Percentiles rank a stretch among this genome's conserved stretches.
These are phyloP conservation scores for Suillus subluteus DNA, from an alignment of 768 basidiomycete species.

Conservation along the genomic window DNA sequence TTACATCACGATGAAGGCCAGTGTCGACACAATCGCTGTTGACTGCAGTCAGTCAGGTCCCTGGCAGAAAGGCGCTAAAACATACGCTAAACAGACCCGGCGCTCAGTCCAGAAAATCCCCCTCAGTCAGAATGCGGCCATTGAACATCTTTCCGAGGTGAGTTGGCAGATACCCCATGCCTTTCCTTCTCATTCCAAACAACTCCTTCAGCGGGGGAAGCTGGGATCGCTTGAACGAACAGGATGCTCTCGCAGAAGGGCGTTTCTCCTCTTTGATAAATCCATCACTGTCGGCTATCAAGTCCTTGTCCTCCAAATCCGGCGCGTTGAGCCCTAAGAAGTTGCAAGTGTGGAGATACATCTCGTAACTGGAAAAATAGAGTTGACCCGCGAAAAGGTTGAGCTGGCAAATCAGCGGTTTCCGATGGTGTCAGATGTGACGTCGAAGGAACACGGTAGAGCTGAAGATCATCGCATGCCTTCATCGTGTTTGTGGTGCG, in stretches of 20 bases:
- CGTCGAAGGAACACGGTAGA: conserved; percentile 12
- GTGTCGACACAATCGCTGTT: not conserved
- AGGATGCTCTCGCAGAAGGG: not conserved
- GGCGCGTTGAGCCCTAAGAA: conserved; percentile 3
- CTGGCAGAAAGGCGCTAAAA: not conserved
- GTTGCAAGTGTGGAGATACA: not conserved
- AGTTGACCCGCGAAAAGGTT: conserved; percentile 8
- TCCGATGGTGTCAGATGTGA: not conserved
- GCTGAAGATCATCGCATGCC: conserved; percentile 38
- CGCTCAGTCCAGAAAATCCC: conserved; percentile 26
- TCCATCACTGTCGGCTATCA: not conserved
- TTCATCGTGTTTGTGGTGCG: conserved; percentile 37
- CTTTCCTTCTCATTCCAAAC: conserved; percentile 38
- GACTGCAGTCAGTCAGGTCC: not conserved
- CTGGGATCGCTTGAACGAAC: not conserved
- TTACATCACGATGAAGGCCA: not conserved
- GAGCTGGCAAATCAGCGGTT: not conserved
- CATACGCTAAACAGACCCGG: not conserved
- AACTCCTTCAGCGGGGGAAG: conserved; percentile 3
- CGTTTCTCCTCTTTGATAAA: conserved; percentile 1
- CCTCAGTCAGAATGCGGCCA: conserved; percentile 25
- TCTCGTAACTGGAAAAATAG: not conserved
- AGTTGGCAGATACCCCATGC: conserved; percentile 38
- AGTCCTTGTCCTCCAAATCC: not conserved
- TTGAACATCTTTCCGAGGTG: conserved; percentile 46